Evolutionary conservation across 2,329 filamentous ascomycete genomes (phyloP).

Genomic region (Elsinoe fawcettii): DNA sequence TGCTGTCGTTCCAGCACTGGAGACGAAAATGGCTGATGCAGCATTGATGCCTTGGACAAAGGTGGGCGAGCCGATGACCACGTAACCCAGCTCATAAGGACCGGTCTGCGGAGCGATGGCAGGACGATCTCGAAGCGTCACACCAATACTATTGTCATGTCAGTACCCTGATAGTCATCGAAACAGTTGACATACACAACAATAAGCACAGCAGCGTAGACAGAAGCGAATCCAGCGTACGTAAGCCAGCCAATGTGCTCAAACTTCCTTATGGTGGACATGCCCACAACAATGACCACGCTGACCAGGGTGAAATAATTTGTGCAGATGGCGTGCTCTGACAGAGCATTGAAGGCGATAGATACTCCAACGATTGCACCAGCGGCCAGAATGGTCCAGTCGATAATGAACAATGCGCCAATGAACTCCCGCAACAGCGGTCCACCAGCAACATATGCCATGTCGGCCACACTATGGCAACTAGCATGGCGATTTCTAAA

Average conservation of each 20-base stretch:
- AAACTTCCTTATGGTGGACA: constrained; percentile 25
- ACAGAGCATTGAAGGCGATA: constrained; percentile 53
- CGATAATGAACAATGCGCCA: constrained; percentile 29
- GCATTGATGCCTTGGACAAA: constrained; percentile 54
- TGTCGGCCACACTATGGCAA: constrained; percentile 51
- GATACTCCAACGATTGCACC: constrained; percentile 54
- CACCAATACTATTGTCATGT: constrained; percentile 31
- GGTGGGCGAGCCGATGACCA: constrained; percentile 47
- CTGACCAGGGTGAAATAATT: constrained; percentile 34
- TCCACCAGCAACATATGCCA: constrained; percentile 46
- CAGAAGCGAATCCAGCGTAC: constrained; percentile 34
- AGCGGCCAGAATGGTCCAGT: constrained; percentile 46
- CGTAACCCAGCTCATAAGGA: constrained; percentile 52
- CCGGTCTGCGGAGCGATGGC: constrained; percentile 54
- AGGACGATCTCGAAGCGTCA: constrained; percentile 48
- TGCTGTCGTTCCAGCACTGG: constrained; percentile 50
- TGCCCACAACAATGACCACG: constrained; percentile 19
- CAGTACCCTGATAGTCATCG: neutral
- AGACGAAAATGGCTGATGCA: constrained; percentile 52
- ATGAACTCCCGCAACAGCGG: constrained; percentile 44
- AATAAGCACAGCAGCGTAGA: constrained; percentile 18
- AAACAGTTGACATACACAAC: constrained; percentile 21
- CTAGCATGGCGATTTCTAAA: constrained; percentile 48
- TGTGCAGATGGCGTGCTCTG: constrained; percentile 51
- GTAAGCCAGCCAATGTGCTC: constrained; percentile 24